Evolutionary conservation across 805 yeast genomes (phyloP).

Genomic region (Torulaspora microellipsoides): DNA sequence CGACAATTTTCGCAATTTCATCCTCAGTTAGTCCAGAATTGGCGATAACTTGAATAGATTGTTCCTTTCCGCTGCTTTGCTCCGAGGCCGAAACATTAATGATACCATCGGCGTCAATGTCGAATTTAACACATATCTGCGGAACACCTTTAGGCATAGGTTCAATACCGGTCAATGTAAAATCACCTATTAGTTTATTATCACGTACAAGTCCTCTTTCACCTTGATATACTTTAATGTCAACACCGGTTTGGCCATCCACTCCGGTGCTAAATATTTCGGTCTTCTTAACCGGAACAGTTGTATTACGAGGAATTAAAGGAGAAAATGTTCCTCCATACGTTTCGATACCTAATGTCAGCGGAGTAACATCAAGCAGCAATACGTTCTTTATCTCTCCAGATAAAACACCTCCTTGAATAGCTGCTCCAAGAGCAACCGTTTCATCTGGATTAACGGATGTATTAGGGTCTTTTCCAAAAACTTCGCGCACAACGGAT

Average conservation of each 20-base stretch:
- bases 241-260: constrained; percentile 81
- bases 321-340: constrained; percentile 83
- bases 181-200: constrained; percentile 71
- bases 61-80: constrained; percentile 65
- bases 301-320: constrained; percentile 69
- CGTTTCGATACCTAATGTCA: constrained; percentile 78
- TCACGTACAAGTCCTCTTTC: constrained; percentile 75
- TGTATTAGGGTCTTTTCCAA: constrained; percentile 62
- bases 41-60: constrained; percentile 65
- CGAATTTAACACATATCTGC: constrained; percentile 71
- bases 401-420: constrained; percentile 80
- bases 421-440: constrained; percentile 88
- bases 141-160: constrained; percentile 76
- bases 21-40: constrained; percentile 65
- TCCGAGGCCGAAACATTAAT: constrained; percentile 80
- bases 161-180: constrained; percentile 67
- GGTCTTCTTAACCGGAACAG: constrained; percentile 71
- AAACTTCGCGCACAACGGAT: constrained; percentile 52
- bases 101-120: constrained; percentile 78
- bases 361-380: constrained; percentile 75
- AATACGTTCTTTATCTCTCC: constrained; percentile 80
- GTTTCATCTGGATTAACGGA: constrained; percentile 88
- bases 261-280: constrained; percentile 77
- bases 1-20: constrained; percentile 58
- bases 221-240: constrained; percentile 74